Conservation (phyloP, 306 rosid genomes). For the Cucumis sativus region DNA sequence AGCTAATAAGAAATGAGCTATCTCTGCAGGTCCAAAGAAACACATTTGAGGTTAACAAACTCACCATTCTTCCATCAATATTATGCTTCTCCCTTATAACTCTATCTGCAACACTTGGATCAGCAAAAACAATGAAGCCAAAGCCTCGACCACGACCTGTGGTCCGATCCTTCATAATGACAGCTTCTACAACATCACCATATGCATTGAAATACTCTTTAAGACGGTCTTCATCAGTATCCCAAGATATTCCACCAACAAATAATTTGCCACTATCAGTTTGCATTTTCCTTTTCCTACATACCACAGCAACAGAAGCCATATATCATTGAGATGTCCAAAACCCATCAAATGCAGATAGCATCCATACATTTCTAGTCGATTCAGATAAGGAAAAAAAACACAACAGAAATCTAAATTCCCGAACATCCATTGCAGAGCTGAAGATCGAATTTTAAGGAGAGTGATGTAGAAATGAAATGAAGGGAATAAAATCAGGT, state of each 20-base stretch:
- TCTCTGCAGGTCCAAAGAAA: not conserved
- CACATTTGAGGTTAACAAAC: conserved; percentile 8
- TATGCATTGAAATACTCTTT: conserved; percentile 73
- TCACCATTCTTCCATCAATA: conserved; percentile 97
- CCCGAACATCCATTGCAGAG: not conserved
- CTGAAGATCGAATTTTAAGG: not conserved
- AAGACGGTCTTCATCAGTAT: conserved; percentile 94
- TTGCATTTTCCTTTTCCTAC: conserved; percentile 68
- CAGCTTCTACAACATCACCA: conserved; percentile 95
- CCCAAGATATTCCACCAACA: conserved; percentile 97
- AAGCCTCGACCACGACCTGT: conserved; percentile 98
- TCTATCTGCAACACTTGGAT: conserved; percentile 64
- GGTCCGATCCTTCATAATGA: conserved; percentile 99
- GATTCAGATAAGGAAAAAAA: not conserved
- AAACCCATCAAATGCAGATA: conserved; percentile 26
- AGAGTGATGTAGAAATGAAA: not conserved
- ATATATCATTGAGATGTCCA: not conserved
- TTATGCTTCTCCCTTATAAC: conserved; percentile 87
- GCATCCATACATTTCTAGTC: conserved; percentile 14
- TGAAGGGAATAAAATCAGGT: conserved; percentile 8
- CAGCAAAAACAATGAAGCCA: conserved; percentile 84
- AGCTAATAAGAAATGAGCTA: not conserved
- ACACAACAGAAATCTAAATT: conserved; percentile 8
- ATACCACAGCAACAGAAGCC: conserved; percentile 28
- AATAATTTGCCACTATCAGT: conserved; percentile 89